Evolutionary conservation across 2,329 filamentous ascomycete species (phyloP).

Genomic region (Trichoderma gracile): DNA sequence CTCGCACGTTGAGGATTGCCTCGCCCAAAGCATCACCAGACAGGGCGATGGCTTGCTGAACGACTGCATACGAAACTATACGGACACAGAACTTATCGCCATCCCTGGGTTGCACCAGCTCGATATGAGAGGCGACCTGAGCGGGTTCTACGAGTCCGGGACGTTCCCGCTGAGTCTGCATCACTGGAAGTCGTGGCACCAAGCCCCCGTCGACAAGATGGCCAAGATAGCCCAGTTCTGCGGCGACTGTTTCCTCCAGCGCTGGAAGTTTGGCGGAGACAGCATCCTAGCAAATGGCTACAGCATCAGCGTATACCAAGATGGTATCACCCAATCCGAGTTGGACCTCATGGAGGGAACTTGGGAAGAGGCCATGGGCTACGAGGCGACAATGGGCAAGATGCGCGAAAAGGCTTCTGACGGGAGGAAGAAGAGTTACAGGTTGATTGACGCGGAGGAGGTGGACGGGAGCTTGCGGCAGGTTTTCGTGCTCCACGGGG

Average conservation of each 20-base stretch:
- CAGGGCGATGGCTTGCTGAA: slow-evolving; percentile 58
- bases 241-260: slow-evolving; percentile 59
- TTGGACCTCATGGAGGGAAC: slow-evolving; percentile 55
- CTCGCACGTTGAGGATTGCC: slow-evolving; percentile 51
- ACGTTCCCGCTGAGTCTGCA: slow-evolving; percentile 57
- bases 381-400: slow-evolving; percentile 56
- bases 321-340: slow-evolving; percentile 44
- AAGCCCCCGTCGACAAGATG: slow-evolving; percentile 40
- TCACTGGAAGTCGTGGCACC: slow-evolving; percentile 65
- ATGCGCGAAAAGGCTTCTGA: slow-evolving; percentile 42
- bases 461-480: slow-evolving; percentile 52
- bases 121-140: slow-evolving; percentile 55
- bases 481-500: slow-evolving; percentile 50
- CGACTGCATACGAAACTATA: slow-evolving; percentile 58
- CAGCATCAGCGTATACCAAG: slow-evolving; percentile 53
- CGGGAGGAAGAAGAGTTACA: slow-evolving; percentile 54
- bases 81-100: slow-evolving; percentile 54
- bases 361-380: slow-evolving; percentile 52
- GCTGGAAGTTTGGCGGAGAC: slow-evolving; percentile 52
- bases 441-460: slow-evolving; percentile 47
- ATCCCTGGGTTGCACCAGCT: slow-evolving; percentile 59
- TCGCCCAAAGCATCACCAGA: slow-evolving; percentile 43
- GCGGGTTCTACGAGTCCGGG: slow-evolving; percentile 62
- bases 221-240: slow-evolving; percentile 43
- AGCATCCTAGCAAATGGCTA: slow-evolving; percentile 60